phyloP scores from a whole-genome alignment of 1,139 yeast genomes.

The Wickerhamiella infanticola region DNA sequence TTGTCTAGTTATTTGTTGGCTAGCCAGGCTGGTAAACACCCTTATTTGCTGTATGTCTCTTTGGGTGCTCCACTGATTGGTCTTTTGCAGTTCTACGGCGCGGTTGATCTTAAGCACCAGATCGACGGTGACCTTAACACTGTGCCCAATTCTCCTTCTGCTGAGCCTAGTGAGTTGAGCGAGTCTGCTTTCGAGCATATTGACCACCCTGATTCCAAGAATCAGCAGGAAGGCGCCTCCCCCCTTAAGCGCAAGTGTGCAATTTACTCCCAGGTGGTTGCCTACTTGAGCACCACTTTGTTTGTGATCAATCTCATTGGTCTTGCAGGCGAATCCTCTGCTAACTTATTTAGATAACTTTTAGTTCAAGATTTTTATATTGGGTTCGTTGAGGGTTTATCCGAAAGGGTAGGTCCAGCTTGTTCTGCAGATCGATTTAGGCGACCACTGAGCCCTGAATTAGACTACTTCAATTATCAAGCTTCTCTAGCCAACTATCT shows the following conservation, averaged over 20 bases:
- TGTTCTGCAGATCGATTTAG: no score
- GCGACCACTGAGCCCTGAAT: no score
- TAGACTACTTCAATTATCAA: no score
- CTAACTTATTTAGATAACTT: neutral
- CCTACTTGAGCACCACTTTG: constrained; percentile 13
- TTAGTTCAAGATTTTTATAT: no score
- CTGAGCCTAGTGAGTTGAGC: constrained; percentile 9
- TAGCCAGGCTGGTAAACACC: constrained; percentile 13
- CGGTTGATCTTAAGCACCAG: constrained; percentile 12
- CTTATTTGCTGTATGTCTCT: constrained; percentile 15
- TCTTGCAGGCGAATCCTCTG: constrained; percentile 12
- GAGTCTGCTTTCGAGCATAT: constrained; percentile 12
- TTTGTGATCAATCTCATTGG: constrained; percentile 13
- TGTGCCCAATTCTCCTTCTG: constrained; percentile 1
- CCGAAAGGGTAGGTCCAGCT: no score
- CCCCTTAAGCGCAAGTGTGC: constrained; percentile 10
- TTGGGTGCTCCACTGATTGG: constrained; percentile 16
- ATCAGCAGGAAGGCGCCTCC: neutral
- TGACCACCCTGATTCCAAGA: neutral
- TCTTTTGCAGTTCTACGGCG: constrained; percentile 14
- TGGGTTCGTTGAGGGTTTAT: no score
- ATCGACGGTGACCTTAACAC: neutral
- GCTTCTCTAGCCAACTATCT: no score
- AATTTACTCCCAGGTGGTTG: constrained; percentile 12
- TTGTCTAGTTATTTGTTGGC: constrained; percentile 9